A percentile compares a stretch with the other conserved stretches of the same genome.
Conservation (phyloP, 441 rosid species). For the Kokia cookei region DNA sequence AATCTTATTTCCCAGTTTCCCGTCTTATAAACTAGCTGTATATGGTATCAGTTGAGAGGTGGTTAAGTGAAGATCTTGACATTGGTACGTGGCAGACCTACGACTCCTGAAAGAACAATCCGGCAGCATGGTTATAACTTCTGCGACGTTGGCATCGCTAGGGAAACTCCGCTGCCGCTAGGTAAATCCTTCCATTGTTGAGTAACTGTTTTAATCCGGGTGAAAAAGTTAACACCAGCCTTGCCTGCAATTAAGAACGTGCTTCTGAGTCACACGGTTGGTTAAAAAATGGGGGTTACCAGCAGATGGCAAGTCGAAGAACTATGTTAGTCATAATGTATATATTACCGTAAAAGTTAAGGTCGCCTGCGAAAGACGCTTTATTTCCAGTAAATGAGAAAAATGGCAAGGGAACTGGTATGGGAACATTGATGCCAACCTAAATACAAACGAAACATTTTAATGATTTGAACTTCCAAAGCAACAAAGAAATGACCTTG, state of each 20-base stretch:
- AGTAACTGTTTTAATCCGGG: slow-evolving; percentile 85
- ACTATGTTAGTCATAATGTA: neutral
- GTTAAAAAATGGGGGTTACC: neutral
- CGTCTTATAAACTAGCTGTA: neutral
- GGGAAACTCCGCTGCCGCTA: slow-evolving; percentile 51
- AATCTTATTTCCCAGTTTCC: neutral
- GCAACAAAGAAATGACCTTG: neutral
- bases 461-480: neutral
- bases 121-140: slow-evolving; percentile 24
- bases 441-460: slow-evolving; percentile 17
- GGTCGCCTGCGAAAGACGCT: slow-evolving; percentile 90
- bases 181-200: slow-evolving; percentile 95
- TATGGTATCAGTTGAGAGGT: neutral
- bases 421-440: slow-evolving; percentile 95
- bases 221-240: slow-evolving; percentile 85
- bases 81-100: slow-evolving; percentile 10
- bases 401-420: slow-evolving; percentile 89
- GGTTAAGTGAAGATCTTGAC: neutral
- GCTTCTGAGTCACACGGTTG: neutral
- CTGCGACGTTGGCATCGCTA: slow-evolving; percentile 94
- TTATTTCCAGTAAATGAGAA: slow-evolving; percentile 87
- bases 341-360: slow-evolving; percentile 76
- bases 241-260: slow-evolving; percentile 48
- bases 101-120: neutral
- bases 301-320: neutral